Base-by-base conservation (phyloP, 768 basidiomycete species). In the Multifurca ochricompacta region DNA sequence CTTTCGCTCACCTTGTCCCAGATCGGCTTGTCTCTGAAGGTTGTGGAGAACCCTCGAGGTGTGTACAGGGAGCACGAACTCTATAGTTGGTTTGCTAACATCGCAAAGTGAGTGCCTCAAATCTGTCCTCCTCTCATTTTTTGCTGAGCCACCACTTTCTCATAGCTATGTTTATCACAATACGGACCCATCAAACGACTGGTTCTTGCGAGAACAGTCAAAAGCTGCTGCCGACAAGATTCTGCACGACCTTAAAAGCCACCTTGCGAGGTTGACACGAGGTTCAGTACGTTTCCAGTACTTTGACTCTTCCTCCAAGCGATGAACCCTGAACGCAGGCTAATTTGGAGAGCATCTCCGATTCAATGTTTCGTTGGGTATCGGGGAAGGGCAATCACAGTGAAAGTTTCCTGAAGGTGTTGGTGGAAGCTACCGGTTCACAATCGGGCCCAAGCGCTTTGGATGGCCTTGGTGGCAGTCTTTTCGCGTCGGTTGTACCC, bases 401-500 rank as follows among this genome's bases (percentile, higher is more conserved):
- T 30, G 53, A 59, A 36, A 18, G 6, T 3, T 59, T 61, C 44
- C 32, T 59, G 45, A 35, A 60, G 61, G 37, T 55, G 7, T 63
- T 71, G 25, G 50, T 66, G 13, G 50, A 41, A 14, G 47, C 41
- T 6, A 25, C 54, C 2, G 41, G 35, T 32, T 47, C 49, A 19
- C 46, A 23, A 21, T 30, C 53, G 0, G 54, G 66, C 10, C 58
- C 62, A 41, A 64, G 64, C 25, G 64, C 55, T 31, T 61, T 55
- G 54, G 68, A 58, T 65, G 53, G 74, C 21, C 63, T 82, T n/a
- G 74, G 79, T 1, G 66, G 69, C n/a, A 69, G 71, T 25, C 67
- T 80, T 7, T 77, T 85, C 59, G 71, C 74, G 7, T 76, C 81
- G 43, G 64, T 74, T 14, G 73, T 84, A 11, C 80, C 81, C 5